Percentiles rank a stretch among this genome's conserved stretches.
Evolutionary conservation across 2,329 filamentous ascomycete species (phyloP).

Genomic region (Pseudogymnoascus sp.): DNA sequence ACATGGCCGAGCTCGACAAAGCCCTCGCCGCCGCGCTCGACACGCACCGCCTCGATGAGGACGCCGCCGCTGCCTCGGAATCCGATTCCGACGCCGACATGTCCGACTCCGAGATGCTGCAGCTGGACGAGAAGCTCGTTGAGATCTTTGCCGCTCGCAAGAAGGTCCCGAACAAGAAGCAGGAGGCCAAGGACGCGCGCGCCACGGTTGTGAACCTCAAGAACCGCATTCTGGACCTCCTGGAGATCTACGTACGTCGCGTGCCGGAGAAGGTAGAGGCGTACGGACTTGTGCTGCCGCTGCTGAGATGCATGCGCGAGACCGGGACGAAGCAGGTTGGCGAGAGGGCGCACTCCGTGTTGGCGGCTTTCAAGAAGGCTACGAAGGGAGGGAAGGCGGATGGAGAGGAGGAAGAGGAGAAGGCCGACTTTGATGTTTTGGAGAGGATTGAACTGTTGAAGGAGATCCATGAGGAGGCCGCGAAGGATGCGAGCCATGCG

Average conservation of each 20-base stretch:
- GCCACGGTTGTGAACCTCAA: slow-evolving; percentile 92
- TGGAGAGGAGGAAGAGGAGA: slow-evolving; percentile 33
- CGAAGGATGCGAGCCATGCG: slow-evolving; percentile 54
- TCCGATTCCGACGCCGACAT: slow-evolving; percentile 69
- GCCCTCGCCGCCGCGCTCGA: slow-evolving; percentile 72
- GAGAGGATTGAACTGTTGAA: slow-evolving; percentile 45
- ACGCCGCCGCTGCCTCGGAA: slow-evolving; percentile 42
- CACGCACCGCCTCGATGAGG: slow-evolving; percentile 57
- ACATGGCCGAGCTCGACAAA: slow-evolving; percentile 48
- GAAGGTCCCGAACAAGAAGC: slow-evolving; percentile 62
- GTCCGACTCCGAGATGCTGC: slow-evolving; percentile 94
- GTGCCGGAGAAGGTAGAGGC: slow-evolving; percentile 61
- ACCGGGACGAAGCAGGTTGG: slow-evolving; percentile 69
- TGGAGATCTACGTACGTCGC: slow-evolving; percentile 76
- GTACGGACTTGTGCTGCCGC: slow-evolving; percentile 63
- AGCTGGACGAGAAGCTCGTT: slow-evolving; percentile 71
- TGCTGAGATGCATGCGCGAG: slow-evolving; percentile 68
- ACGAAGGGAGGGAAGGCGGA: slow-evolving; percentile 46
- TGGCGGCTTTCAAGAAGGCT: slow-evolving; percentile 64
- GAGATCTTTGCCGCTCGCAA: slow-evolving; percentile 77
- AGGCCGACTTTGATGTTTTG: slow-evolving; percentile 17
- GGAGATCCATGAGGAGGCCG: slow-evolving; percentile 61
- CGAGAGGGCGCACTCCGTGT: slow-evolving; percentile 62
- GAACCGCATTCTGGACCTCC: slow-evolving; percentile 79
- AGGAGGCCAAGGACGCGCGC: slow-evolving; percentile 79